A percentile compares a stretch with the other conserved stretches of the same genome.
Evolutionary conservation across 2,329 filamentous ascomycete species (phyloP).

Genomic region (Ascochyta viciae-villosae): DNA sequence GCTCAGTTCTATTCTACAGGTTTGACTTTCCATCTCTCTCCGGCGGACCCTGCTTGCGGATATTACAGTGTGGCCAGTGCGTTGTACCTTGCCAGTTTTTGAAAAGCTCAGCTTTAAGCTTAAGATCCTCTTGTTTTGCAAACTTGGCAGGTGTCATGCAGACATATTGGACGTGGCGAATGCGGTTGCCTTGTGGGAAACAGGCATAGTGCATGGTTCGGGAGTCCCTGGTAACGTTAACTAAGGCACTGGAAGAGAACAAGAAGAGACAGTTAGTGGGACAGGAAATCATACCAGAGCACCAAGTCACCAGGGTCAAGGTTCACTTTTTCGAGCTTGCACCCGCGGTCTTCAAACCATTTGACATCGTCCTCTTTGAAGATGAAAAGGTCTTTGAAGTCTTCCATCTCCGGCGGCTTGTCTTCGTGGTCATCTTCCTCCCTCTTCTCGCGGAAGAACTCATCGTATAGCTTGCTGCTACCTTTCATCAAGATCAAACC

Average conservation of each 20-base stretch:
- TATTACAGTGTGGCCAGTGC: slow-evolving; percentile 36
- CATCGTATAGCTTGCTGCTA: slow-evolving; percentile 51
- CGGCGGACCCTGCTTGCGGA: slow-evolving; percentile 20
- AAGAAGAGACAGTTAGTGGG: too few relatives aligned
- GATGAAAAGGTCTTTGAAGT: slow-evolving; percentile 52
- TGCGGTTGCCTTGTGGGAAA: slow-evolving; percentile 21
- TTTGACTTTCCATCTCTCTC: slow-evolving; percentile 19
- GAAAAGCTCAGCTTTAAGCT: slow-evolving; percentile 26
- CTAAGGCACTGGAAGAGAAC: too few relatives aligned
- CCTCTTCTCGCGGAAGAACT: slow-evolving; percentile 50
- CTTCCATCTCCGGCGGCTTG: slow-evolving; percentile 23
- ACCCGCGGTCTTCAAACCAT: slow-evolving; percentile 53
- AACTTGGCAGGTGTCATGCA: slow-evolving; percentile 31
- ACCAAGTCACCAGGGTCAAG: slow-evolving; percentile 53
- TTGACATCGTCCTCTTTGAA: slow-evolving; percentile 53
- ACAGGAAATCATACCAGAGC: too few relatives aligned
- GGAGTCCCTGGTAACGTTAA: too few relatives aligned
- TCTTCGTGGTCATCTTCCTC: slow-evolving; percentile 25
- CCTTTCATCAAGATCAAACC: slow-evolving; percentile 57
- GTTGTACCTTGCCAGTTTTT: slow-evolving; percentile 29
- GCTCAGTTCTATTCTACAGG: slow-evolving; percentile 24
- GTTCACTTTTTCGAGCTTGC: slow-evolving; percentile 50
- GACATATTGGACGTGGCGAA: slow-evolving; percentile 29
- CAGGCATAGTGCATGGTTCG: slow-evolving; percentile 44
- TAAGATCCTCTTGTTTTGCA: slow-evolving; percentile 26